Base-by-base conservation (phyloP, 495 filamentous ascomycete genomes). In the Penicillium coprophilum region DNA sequence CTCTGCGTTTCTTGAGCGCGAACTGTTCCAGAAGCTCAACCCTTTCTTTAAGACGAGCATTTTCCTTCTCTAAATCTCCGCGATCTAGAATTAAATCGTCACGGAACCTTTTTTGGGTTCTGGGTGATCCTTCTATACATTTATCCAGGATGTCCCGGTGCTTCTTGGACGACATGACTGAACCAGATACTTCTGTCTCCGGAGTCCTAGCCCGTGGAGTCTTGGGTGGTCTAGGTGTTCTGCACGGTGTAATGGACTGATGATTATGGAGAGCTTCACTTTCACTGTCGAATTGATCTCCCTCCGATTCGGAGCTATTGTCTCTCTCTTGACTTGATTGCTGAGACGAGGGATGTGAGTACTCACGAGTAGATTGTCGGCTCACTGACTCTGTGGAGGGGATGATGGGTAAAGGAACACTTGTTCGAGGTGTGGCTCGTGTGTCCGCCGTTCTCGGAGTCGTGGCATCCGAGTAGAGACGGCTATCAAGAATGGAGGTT, bases 51-150 rank as follows among this genome's bases (percentile, higher is more conserved):
- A 49, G 46, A 15, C 20, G 30, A 23, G 46, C 30, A 36, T 49
- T 49, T 7, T 49, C 46, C n/a, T 49, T 36, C 19, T 49, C 30
- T 24, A 49, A 1, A 21, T 31, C 19, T 0, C 30, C 30, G 10
- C 46, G 46, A 24, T 49, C 46, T 5, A 36, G 11, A 13, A 49
- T 49, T 19, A 49, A n/a, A 9, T 30, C 46, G 13, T 49, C 30
- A 1, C 46, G 30, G 13, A 15, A 36, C 20, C 30, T 49, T 19
- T 49, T 36, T 13, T 11, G 8, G 1, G 30, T 36, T 13, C 2
- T 12, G 34, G 46, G 31, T n/a, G 46, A 21, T 6, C 30, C 46
- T 8, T 24, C 46, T 20, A 49, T 13, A 7, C 32, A 51, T 9
- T 28, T 17, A 40, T 51, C 34, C 20, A 51, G 40, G 8, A 17